Base-by-base conservation (phyloP, 352 stramenopile species). In the Albugo candida region DNA sequence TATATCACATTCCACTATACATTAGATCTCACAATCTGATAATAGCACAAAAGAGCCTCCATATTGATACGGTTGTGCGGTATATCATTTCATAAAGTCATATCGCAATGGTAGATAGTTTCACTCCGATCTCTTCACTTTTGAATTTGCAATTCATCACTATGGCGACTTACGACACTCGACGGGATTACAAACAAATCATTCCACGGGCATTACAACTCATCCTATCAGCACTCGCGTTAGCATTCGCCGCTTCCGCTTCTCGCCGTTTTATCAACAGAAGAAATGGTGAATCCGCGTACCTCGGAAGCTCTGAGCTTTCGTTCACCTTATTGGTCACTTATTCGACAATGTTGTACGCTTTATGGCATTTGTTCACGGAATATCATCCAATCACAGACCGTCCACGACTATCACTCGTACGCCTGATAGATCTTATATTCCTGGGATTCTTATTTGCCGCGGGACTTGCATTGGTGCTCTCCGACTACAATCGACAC, bases 381-480 rank as follows among this genome's bases (percentile, higher is more conserved):
- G 52, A 76, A 31, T 36, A 72, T 2, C 63, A 66, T 40, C 57
- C 54, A 6, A 38, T 70, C 36, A 53, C 60, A 5, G 20, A 54
- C 2, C 55, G 64, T 20, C 64, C 64, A 21, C 41, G 48, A 35
- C 40, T 55, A 17, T 20, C 54, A 13, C 21, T 74, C 19, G 59
- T 56, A 6, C 62, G 58, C 38, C 16, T 27, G 13, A 37, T 59
- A 16, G 65, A 81, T 39, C 31, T 5, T 21, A 34, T 67, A 0
- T 20, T 76, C 16, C 47, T 50, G 13, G 16, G 58, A 14, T 35
- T 69, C 13, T 55, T 61, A 16, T 36, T 77, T 10, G 53, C 20
- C 36, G 55, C 55, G 8, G 60, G 19, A 36, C 20, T 70, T 14
- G 51, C 49, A 11, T 49, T 77, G 39, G 24, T 34, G 18, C 19